Conservation (phyloP, 1,284 basidiomycete species). For the Stygiomarasmius scandens region DNA sequence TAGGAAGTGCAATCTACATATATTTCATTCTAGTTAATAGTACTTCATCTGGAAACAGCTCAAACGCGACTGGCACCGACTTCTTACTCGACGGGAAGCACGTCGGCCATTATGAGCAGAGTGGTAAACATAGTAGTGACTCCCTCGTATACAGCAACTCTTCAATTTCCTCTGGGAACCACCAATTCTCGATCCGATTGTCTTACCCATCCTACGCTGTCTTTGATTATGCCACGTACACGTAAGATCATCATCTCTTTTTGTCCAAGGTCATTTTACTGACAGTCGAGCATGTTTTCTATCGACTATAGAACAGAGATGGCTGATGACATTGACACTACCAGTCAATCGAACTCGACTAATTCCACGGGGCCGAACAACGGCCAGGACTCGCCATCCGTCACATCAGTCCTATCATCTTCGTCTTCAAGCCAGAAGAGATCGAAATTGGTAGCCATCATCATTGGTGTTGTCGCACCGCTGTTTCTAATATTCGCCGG, state of each 20-base stretch:
- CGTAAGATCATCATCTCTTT: background rate
- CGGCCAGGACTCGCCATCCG: background rate
- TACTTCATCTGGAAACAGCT: background rate
- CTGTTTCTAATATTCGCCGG: background rate
- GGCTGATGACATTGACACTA: background rate
- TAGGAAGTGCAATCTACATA: background rate
- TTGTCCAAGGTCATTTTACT: background rate
- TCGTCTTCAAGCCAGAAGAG: background rate
- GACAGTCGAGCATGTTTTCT: background rate
- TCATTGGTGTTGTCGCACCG: background rate
- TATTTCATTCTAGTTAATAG: background rate
- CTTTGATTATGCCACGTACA: background rate
- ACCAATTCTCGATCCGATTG: background rate
- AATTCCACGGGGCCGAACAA: background rate
- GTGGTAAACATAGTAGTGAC: background rate
- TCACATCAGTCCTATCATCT: background rate
- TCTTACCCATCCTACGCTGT: background rate
- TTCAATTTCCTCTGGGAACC: background rate
- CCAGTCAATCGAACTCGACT: background rate
- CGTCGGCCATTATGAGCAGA: background rate
- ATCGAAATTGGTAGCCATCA: background rate
- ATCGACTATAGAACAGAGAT: background rate
- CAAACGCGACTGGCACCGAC: background rate
- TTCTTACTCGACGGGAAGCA: background rate
- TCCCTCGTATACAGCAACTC: background rate